Conservation (phyloP, 495 filamentous ascomycete genomes). For the Cenococcum geophilum region DNA sequence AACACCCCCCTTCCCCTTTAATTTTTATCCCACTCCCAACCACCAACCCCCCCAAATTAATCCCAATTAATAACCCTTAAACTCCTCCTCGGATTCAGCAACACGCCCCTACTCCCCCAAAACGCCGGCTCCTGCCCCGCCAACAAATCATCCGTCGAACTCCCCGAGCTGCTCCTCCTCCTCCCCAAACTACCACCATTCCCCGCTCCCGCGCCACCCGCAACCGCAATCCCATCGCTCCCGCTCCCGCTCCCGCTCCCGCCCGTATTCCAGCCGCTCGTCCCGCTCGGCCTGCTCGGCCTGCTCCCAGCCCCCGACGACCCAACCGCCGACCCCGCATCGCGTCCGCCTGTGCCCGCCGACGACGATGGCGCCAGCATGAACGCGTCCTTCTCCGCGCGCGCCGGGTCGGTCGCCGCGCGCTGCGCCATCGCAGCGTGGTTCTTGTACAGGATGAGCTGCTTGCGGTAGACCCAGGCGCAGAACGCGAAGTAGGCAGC, state of each 20-base stretch:
- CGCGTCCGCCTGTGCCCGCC: not conserved
- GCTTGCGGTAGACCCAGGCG: conserved; percentile 61
- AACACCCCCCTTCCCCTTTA: too few relatives aligned
- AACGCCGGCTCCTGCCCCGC: conserved; percentile 64
- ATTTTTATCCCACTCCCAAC: too few relatives aligned
- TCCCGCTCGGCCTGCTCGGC: not conserved
- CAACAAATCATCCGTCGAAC: conserved; percentile 52
- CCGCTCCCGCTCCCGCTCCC: not conserved
- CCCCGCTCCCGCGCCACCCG: conserved; percentile 28
- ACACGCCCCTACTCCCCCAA: conserved; percentile 51
- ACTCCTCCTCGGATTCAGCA: conserved; percentile 65
- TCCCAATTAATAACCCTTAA: conserved; percentile 62
- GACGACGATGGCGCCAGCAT: not conserved
- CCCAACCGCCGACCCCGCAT: too few relatives aligned
- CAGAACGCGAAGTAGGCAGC: conserved; percentile 64
- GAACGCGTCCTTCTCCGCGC: conserved; percentile 33
- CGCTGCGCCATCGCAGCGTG: conserved; percentile 54
- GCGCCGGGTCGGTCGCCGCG: conserved; percentile 6
- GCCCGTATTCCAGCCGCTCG: not conserved
- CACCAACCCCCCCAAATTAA: too few relatives aligned
- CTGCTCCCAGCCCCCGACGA: not conserved
- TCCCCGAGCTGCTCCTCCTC: conserved; percentile 34
- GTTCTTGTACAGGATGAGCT: conserved; percentile 54
- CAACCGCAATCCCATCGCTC: too few relatives aligned
- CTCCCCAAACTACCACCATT: conserved; percentile 18